Evolutionary conservation across 257 asterid genomes (phyloP).

Genomic region (Gynochthodes officinalis): DNA sequence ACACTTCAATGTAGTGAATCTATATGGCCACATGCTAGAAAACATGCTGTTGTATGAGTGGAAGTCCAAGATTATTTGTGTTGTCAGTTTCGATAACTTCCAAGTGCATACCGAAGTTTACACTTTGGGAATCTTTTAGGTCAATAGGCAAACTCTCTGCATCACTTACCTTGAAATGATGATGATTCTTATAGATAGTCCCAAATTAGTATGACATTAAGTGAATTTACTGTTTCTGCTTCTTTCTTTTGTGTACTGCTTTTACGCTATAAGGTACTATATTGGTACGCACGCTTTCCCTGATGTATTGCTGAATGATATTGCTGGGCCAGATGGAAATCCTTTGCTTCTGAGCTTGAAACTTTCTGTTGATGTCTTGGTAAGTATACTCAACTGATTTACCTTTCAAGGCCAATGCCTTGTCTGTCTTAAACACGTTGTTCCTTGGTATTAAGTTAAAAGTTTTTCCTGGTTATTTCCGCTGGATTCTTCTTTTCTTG

Average conservation of each 20-base stretch:
- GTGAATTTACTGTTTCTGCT: not conserved
- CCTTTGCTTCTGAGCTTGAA: slow-evolving; percentile 87
- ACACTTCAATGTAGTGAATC: too few relatives aligned
- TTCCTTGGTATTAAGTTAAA: not conserved
- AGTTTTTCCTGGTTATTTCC: not conserved
- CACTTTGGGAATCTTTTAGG: not conserved
- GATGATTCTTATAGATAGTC: not conserved
- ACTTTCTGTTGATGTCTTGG: slow-evolving; percentile 97
- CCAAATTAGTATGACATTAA: not conserved
- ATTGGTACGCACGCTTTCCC: slow-evolving; percentile 75
- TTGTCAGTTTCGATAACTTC: not conserved
- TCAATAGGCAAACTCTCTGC: not conserved
- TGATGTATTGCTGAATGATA: slow-evolving; percentile 88
- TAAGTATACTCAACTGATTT: slow-evolving; percentile 37
- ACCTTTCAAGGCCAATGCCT: slow-evolving; percentile 17
- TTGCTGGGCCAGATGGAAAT: slow-evolving; percentile 98
- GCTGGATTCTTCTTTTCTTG: not conserved
- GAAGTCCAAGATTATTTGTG: not conserved
- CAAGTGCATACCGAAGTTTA: not conserved
- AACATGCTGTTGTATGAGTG: not conserved
- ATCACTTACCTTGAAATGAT: not conserved
- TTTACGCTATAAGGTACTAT: slow-evolving; percentile 55
- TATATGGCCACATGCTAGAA: too few relatives aligned
- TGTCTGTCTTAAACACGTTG: slow-evolving; percentile 4
- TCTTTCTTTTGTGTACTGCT: slow-evolving; percentile 16